These are phyloP conservation scores for Garcia nutans DNA, from an alignment of 345 rosid genomes.

Conservation along the genomic window DNA sequence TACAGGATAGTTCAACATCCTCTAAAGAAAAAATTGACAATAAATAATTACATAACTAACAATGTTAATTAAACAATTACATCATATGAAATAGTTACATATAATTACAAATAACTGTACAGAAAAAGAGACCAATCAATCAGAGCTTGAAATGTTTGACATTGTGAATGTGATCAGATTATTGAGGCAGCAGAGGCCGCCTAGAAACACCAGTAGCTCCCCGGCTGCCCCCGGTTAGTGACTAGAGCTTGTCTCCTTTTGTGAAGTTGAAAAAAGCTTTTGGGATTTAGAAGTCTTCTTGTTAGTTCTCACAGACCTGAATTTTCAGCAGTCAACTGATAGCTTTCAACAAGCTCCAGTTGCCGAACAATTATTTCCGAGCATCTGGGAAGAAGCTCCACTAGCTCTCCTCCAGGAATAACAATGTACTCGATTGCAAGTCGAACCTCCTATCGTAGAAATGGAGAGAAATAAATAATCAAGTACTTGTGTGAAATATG, in stretches of 20 bases:
- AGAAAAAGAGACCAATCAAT: neutral
- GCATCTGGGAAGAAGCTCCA: constrained; percentile 90
- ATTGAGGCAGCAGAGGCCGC: constrained; percentile 73
- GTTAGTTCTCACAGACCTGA: constrained; percentile 60
- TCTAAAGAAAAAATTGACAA: neutral
- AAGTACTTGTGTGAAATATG: neutral
- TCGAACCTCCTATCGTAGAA: constrained; percentile 65
- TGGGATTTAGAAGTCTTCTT: constrained; percentile 42
- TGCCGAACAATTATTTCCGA: constrained; percentile 82
- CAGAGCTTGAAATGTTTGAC: neutral
- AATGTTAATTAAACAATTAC: constrained; percentile 3
- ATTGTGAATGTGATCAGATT: constrained; percentile 25
- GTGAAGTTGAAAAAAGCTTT: constrained; percentile 30
- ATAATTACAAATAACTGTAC: constrained; percentile 11
- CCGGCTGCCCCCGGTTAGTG: constrained; percentile 22
- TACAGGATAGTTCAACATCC: neutral
- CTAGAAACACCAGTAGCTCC: constrained; percentile 50
- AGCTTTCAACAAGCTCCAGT: constrained; percentile 88
- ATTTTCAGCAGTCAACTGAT: constrained; percentile 79
- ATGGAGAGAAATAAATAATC: constrained; percentile 13
- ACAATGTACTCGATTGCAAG: constrained; percentile 91
- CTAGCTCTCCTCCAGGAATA: constrained; percentile 92
- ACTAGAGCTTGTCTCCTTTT: constrained; percentile 17
- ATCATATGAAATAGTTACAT: neutral
- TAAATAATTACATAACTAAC: constrained; percentile 6